Percentiles rank a stretch among this genome's conserved stretches.
Conservation (phyloP, 768 basidiomycete genomes). For the Phanerochaete sordida region DNA sequence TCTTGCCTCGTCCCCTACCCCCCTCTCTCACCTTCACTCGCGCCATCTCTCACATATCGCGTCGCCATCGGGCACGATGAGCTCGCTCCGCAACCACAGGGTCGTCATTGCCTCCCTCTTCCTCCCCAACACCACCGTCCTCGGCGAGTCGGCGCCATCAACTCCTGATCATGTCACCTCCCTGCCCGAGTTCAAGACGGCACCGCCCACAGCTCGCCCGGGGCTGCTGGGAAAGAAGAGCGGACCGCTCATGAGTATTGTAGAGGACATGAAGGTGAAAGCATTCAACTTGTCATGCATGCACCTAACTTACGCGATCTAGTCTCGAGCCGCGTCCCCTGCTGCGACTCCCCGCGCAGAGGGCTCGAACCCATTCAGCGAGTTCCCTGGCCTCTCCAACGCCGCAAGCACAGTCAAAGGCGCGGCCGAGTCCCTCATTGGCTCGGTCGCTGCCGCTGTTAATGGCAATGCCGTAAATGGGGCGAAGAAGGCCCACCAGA, state of each 20-base stretch:
- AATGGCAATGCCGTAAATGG: constrained; percentile 1
- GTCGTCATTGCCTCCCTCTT: constrained; percentile 83
- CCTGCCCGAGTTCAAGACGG: constrained; percentile 17
- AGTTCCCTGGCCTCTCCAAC: constrained; percentile 19
- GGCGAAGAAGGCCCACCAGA: constrained; percentile 38
- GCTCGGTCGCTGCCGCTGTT: constrained; percentile 3
- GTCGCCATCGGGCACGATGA: constrained; percentile 42
- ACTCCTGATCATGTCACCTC: constrained; percentile 36
- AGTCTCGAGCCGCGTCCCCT: constrained; percentile 40
- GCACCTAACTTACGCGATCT: background rate
- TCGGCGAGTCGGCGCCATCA: constrained; percentile 52
- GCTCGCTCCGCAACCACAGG: constrained; percentile 68
- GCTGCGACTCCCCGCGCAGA: constrained; percentile 41
- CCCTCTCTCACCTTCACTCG: constrained; percentile 1
- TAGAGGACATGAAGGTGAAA: constrained; percentile 75
- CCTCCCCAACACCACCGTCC: constrained; percentile 68
- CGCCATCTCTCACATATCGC: no score
- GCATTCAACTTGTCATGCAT: constrained; percentile 28
- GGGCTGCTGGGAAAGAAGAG: constrained; percentile 17
- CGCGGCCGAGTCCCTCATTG: constrained; percentile 21
- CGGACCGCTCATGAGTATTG: constrained; percentile 62
- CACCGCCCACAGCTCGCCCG: constrained; percentile 6
- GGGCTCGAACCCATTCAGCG: constrained; percentile 54
- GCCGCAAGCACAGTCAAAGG: constrained; percentile 12
- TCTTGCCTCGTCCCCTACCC: background rate